Base-by-base conservation (phyloP, 208 protist species). In the Kentomonas sorsogonicus region DNA sequence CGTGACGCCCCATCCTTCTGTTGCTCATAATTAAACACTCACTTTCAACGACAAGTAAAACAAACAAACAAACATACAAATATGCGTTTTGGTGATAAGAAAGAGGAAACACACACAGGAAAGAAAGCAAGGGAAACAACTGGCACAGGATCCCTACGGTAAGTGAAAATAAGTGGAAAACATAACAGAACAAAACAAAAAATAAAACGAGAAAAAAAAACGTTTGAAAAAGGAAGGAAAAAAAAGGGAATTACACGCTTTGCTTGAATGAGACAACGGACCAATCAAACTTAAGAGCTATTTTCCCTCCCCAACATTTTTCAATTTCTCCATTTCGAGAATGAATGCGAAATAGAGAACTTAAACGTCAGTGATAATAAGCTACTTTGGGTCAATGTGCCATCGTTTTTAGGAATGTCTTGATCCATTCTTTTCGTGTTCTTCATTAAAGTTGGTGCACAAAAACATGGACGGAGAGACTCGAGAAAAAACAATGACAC, bases 201-300 rank as follows among this genome's bases (percentile, higher is more conserved):
- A 44, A 39, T 39, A 18, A 58, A 40, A 58, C 10, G 30, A 56
- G 5, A 33, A 36, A 51, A 62, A 26, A 27, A 39, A 39, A 51
- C 23, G 41, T 50, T 20, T 53, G 26, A 63, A 56, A 18, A 64
- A 44, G 11, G 9, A 44, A 52, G 10, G 11, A 66, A 63, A 48
- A 57, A 36, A 26, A 51, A 30, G 16, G n/a, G n/a, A n/a, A n/a
- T n/a, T n/a, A n/a, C n/a, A n/a, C n/a, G n/a, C n/a, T n/a, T n/a
- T n/a, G n/a, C n/a, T n/a, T n/a, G n/a, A n/a, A n/a, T n/a, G n/a
- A n/a, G n/a, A n/a, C n/a, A n/a, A n/a, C n/a, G n/a, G n/a, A n/a
- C n/a, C n/a, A n/a, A n/a, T n/a, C n/a, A n/a, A n/a, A n/a, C n/a
- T n/a, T n/a, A n/a, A n/a, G n/a, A n/a, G n/a, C n/a, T n/a, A n/a